Percentiles rank a stretch among this genome's conserved stretches.
Conservation (phyloP, 805 yeast species). For the Komagataella pseudopastoris region DNA sequence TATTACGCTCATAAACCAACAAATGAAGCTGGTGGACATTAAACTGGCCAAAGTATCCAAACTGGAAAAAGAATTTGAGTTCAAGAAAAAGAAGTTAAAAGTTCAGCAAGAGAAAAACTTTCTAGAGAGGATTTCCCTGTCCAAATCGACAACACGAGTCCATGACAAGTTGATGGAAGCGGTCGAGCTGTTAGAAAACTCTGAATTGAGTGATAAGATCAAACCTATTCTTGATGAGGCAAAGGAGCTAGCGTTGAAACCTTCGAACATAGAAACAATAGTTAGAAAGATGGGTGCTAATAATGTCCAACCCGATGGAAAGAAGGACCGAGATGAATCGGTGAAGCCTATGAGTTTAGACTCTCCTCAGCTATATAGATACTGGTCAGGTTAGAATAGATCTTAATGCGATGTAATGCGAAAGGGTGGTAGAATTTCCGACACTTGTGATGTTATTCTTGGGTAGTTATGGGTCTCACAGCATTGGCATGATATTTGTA, state of each 20-base stretch:
- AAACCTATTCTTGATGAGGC: conserved; percentile 14
- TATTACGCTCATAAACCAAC: conserved; percentile 43
- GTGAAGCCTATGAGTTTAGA: conserved; percentile 45
- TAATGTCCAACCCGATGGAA: conserved; percentile 10
- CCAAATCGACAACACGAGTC: conserved; percentile 40
- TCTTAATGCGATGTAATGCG: background rate
- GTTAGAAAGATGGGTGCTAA: conserved; percentile 3
- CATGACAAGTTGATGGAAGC: conserved; percentile 30
- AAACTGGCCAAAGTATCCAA: conserved; percentile 46
- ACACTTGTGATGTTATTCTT: background rate
- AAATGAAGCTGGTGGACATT: conserved; percentile 48
- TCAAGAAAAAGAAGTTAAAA: conserved; percentile 45
- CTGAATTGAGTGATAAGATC: conserved; percentile 8
- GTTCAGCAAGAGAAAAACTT: conserved; percentile 56
- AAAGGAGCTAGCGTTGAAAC: conserved; percentile 13
- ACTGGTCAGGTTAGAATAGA: conserved; percentile 44
- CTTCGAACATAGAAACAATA: conserved; percentile 8
- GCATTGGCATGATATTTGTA: background rate
- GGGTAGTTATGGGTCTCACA: background rate
- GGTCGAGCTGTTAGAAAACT: conserved; percentile 10
- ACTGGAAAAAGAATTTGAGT: conserved; percentile 52
- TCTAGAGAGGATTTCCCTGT: conserved; percentile 51
- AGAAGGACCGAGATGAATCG: conserved; percentile 19
- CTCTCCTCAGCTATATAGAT: conserved; percentile 49
- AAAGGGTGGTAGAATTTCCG: background rate